phyloP scores from a whole-genome alignment of 768 basidiomycete genomes.

The Panellus pusillus region DNA sequence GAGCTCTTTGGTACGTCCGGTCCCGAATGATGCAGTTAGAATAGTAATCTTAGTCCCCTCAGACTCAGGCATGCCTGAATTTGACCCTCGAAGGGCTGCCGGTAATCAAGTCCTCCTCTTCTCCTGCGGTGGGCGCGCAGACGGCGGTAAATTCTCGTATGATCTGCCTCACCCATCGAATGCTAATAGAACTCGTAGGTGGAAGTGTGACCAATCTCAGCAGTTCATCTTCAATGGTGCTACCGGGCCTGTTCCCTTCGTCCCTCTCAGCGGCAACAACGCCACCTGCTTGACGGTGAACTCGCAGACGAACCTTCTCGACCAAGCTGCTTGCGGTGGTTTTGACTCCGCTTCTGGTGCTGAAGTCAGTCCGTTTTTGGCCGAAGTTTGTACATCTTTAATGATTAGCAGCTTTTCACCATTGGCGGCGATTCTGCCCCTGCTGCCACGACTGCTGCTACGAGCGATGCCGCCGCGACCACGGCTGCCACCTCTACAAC shows the following conservation, averaged over 20 bases:
- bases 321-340: not conserved
- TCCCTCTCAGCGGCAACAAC: conserved; percentile 1
- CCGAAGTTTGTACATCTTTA: not conserved
- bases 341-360: not conserved
- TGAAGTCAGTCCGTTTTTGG: not conserved
- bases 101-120: conserved; percentile 23
- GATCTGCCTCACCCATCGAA: not conserved
- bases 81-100: conserved; percentile 22
- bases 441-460: not conserved
- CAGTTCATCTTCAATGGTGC: conserved; percentile 17
- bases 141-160: conserved; percentile 3
- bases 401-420: conserved; percentile 19
- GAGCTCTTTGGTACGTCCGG: conserved; percentile 10
- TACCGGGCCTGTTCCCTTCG: conserved; percentile 9
- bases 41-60: too few relatives aligned
- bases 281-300: not conserved
- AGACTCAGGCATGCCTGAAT: conserved; percentile 27
- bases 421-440: conserved; percentile 6
- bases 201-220: conserved; percentile 21
- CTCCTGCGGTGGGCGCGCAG: conserved; percentile 16
- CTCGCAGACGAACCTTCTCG: not conserved
- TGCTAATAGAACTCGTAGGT: not conserved
- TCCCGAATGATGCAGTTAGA: too few relatives aligned
- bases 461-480: not conserved
- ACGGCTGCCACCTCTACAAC: not conserved